These are phyloP conservation scores for Sclerotinia sclerotiorum DNA, from an alignment of 2,329 filamentous ascomycete species.

Conservation along the genomic window DNA sequence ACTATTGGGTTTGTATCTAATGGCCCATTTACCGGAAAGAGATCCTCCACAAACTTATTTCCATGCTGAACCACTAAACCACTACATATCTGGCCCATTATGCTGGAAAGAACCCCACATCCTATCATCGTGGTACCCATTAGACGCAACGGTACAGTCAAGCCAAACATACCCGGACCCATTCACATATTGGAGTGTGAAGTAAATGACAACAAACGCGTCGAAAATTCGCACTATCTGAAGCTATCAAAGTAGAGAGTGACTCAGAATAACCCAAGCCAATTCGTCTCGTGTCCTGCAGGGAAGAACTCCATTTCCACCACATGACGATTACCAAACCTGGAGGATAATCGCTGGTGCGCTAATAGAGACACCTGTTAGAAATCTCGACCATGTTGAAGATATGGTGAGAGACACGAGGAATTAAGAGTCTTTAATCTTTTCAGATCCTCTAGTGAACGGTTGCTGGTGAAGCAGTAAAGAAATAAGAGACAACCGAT, in stretches of 20 bases:
- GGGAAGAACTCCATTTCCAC: background rate
- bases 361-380: background rate
- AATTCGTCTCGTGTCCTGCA: background rate
- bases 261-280: background rate
- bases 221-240: background rate
- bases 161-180: background rate
- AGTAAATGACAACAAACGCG: background rate
- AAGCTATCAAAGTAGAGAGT: slow-evolving; percentile 1
- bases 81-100: background rate
- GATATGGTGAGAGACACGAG: background rate
- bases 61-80: background rate
- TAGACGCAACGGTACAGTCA: background rate
- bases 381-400: background rate
- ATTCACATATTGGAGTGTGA: background rate
- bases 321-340: background rate
- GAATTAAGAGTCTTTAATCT: background rate
- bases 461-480: background rate
- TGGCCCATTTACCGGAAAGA: background rate
- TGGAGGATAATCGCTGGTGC: background rate
- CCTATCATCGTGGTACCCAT: background rate
- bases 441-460: background rate
- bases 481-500: too few relatives aligned
- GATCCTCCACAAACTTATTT: background rate
- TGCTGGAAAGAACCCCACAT: background rate
- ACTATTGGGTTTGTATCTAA: background rate